Base-by-base conservation (phyloP, 176 grass and related monocot genomes). In the Paspalum notatum region DNA sequence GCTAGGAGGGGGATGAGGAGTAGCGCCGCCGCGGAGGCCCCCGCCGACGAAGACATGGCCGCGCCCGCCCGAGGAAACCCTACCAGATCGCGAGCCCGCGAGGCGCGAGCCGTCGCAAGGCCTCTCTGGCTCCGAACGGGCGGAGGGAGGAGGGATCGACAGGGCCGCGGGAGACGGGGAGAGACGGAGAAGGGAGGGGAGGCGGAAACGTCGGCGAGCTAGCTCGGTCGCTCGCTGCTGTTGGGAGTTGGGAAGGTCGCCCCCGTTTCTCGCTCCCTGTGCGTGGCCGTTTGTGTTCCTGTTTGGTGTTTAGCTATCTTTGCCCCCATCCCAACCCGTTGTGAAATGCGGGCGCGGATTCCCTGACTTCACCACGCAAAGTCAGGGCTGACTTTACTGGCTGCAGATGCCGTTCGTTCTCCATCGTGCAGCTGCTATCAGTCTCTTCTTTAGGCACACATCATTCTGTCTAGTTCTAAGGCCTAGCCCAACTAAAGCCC, bases 1-100 rank as follows among this genome's bases (percentile, higher is more conserved):
- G 26, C 67, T 67, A 74, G 67, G 38, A 87, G 12, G 6, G 67
- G 86, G 60, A 66, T 42, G 74, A 88, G 81, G 51, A 68, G 60
- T 13, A 88, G 44, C 75, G 68, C 81, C 42, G 74, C 72, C 20
- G 68, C 74, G 39, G 68, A 66, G 76, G 68, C 69, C 68, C 47
- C 20, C 56, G 67, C 41, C 61, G 77, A 38, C 66, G 73, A 51
- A 40, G 67, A 51, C 80, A 84, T 74, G 74, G 25, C 46, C 48
- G 68, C 46, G 24, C 68, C 25, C 68, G 15, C 68, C 24, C 14
- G 46, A 26, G 63, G 50, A 18, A 26, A 68, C 63, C 48, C 77
- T 10, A 63, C 8, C 72, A 71, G 79, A 82, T 82, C 65, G 53
- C 63, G 24, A 4, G 48, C n/a, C 12, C 12, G n/a, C 53, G 21